Conservation (phyloP, 352 stramenopile species). For the Globisporangium barbulae region DNA sequence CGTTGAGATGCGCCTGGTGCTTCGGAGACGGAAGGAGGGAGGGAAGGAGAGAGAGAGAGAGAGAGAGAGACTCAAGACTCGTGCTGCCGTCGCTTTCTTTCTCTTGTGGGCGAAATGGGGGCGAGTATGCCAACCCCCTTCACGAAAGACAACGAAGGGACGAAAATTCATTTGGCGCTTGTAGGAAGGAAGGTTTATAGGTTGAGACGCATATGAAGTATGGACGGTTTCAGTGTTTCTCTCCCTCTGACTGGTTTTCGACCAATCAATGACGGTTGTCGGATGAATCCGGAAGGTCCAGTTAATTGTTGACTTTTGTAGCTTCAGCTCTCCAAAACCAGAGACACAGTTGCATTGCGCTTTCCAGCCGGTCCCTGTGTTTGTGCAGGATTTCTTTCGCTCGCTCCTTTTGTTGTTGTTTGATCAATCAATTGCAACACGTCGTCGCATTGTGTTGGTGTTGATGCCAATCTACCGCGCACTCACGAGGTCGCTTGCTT, state of each 20-base stretch:
- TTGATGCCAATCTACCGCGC: too few relatives aligned
- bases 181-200: neutral
- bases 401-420: neutral
- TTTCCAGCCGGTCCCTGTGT: neutral
- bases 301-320: neutral
- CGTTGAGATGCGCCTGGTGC: neutral
- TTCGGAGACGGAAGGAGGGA: neutral
- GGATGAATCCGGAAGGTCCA: neutral
- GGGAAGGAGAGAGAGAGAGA: neutral
- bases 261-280: neutral
- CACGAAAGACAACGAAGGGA: neutral
- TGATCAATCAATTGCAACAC: neutral
- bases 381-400: neutral
- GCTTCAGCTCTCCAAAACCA: neutral
- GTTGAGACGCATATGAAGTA: neutral
- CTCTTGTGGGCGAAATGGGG: neutral
- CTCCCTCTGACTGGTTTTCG: neutral
- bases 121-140: neutral
- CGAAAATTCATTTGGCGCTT: neutral
- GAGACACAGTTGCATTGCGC: neutral
- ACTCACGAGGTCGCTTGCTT: too few relatives aligned
- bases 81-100: neutral
- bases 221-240: neutral
- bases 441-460: neutral
- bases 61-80: neutral